Evolutionary conservation across 2,329 filamentous ascomycete genomes (phyloP).

Genomic region (Botrytis squamosa): DNA sequence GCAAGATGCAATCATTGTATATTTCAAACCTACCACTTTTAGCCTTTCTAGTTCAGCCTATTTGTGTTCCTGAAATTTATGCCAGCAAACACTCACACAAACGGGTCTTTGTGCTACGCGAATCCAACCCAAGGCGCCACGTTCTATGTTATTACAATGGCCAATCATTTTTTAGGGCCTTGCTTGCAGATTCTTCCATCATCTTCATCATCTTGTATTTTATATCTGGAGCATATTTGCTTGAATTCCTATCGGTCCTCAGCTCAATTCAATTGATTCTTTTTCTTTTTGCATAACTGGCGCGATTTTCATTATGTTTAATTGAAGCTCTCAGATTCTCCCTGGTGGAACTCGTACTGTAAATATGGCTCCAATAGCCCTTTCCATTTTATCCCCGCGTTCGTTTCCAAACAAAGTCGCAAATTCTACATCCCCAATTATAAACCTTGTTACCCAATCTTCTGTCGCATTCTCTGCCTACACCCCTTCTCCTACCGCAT

Average conservation of each 20-base stretch:
- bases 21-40: not conserved
- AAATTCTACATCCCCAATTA: not conserved
- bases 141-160: slow-evolving; percentile 10
- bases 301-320: not conserved
- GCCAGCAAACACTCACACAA: slow-evolving; percentile 25
- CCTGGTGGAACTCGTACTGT: not conserved
- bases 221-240: not conserved
- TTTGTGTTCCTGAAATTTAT: not conserved
- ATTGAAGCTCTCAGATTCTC: not conserved
- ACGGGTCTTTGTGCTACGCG: slow-evolving; percentile 9
- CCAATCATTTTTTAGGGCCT: slow-evolving; percentile 22
- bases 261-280: slow-evolving; percentile 4
- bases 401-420: not conserved
- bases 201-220: not conserved
- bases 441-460: not conserved
- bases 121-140: slow-evolving; percentile 22
- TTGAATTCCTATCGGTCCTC: not conserved
- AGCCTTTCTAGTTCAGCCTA: not conserved
- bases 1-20: not conserved
- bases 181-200: not conserved
- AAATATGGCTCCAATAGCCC: slow-evolving; percentile 6
- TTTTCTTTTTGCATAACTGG: not conserved
- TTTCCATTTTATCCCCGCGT: slow-evolving; percentile 2
- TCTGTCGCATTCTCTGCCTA: not conserved
- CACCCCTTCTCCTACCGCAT: not conserved